These are phyloP conservation scores for Kernera saxatilis DNA, from an alignment of 345 rosid genomes.

Conservation along the genomic window DNA sequence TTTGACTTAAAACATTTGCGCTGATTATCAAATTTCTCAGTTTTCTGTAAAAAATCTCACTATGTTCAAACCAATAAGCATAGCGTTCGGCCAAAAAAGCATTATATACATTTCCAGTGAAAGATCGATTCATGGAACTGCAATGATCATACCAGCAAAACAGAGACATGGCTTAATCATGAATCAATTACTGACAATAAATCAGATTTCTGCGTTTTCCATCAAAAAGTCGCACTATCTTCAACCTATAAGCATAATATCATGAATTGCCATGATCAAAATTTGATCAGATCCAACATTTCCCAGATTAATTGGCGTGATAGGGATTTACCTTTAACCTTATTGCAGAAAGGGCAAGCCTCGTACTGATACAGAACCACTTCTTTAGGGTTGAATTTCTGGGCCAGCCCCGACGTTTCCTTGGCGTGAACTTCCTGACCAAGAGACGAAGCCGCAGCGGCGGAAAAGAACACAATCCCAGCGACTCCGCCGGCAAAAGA, in stretches of 20 bases:
- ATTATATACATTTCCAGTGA: not conserved
- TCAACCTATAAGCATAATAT: too few relatives aligned
- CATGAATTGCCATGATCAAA: not conserved
- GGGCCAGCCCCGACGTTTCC: constrained; percentile 38
- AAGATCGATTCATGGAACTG: too few relatives aligned
- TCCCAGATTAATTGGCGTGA: not conserved
- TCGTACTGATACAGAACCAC: constrained; percentile 90
- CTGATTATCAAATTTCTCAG: not conserved
- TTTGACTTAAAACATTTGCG: too few relatives aligned
- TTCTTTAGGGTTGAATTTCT: constrained; percentile 51
- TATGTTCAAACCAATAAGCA: not conserved
- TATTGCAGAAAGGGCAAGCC: constrained; percentile 97
- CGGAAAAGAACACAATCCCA: constrained; percentile 48
- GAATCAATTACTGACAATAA: too few relatives aligned
- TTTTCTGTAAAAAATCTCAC: not conserved
- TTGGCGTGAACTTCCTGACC: constrained; percentile 59
- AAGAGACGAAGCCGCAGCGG: constrained; percentile 43
- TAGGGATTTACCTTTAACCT: constrained; percentile 59
- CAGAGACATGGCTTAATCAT: too few relatives aligned
- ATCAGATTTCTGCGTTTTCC: too few relatives aligned
- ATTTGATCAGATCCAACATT: constrained; percentile 10
- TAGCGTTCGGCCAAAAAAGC: not conserved
- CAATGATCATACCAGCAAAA: too few relatives aligned
- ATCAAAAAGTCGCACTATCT: too few relatives aligned
- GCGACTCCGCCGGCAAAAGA: constrained; percentile 37